Evolutionary conservation across 495 filamentous ascomycete species (phyloP).

Genomic region (Apiosordaria backusii): DNA sequence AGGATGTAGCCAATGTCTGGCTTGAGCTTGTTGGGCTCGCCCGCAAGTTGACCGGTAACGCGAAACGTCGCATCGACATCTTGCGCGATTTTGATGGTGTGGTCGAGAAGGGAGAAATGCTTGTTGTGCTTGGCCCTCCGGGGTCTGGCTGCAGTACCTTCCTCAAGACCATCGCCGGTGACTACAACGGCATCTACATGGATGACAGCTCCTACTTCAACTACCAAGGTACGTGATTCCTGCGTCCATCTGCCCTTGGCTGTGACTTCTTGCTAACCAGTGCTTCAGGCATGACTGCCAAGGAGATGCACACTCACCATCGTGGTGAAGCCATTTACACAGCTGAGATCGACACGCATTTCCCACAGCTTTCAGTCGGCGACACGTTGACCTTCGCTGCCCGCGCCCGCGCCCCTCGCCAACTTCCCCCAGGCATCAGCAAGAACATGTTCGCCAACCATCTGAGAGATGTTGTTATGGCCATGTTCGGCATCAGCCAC

Average conservation of each 20-base stretch:
- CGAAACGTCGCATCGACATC: conserved; percentile 68
- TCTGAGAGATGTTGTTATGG: conserved; percentile 73
- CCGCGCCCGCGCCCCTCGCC: conserved; percentile 59
- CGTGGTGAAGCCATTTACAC: conserved; percentile 80
- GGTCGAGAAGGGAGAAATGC: conserved; percentile 74
- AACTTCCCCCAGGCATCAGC: conserved; percentile 57
- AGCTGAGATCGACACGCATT: conserved; percentile 76
- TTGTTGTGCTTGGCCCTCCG: conserved; percentile 73
- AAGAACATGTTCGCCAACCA: conserved; percentile 59
- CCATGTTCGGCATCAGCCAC: conserved; percentile 72
- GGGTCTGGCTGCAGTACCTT: conserved; percentile 77
- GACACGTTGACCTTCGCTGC: conserved; percentile 80
- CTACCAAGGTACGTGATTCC: conserved; percentile 59
- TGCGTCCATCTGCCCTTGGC: background rate
- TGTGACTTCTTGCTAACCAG: conserved; percentile 13
- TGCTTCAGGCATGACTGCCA: conserved; percentile 46
- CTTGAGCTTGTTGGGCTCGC: conserved; percentile 48
- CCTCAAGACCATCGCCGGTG: conserved; percentile 73
- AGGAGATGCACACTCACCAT: conserved; percentile 64
- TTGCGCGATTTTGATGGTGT: conserved; percentile 74
- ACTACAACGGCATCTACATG: conserved; percentile 68
- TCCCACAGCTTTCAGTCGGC: conserved; percentile 75
- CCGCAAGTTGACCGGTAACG: conserved; percentile 46
- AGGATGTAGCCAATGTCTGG: conserved; percentile 64
- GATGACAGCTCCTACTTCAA: conserved; percentile 65